Percentiles rank a stretch among this genome's conserved stretches.
Evolutionary conservation across 345 rosid species (phyloP).

Genomic region (Limnanthes douglasii): DNA sequence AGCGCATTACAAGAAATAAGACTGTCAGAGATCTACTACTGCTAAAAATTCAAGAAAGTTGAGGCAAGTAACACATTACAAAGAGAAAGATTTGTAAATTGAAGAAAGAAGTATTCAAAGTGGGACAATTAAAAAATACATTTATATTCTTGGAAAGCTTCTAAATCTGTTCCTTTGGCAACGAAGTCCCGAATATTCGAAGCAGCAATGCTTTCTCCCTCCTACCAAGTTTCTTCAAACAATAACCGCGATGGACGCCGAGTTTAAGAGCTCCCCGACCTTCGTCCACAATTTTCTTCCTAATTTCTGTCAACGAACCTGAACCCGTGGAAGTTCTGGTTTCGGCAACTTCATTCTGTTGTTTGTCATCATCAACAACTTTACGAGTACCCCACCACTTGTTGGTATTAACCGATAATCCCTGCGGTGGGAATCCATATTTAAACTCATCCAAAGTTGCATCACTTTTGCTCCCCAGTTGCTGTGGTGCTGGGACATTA

Average conservation of each 20-base stretch:
- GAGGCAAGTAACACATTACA: no score
- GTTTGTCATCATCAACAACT: slow-evolving; percentile 7
- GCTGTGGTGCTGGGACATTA: slow-evolving; percentile 12
- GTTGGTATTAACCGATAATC: slow-evolving; percentile 29
- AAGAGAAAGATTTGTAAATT: no score
- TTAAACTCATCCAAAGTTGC: slow-evolving; percentile 46
- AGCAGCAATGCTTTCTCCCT: slow-evolving; percentile 26
- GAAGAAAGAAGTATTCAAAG: no score
- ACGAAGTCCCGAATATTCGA: slow-evolving; percentile 33
- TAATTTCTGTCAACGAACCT: slow-evolving; percentile 21
- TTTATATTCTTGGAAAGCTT: slow-evolving; percentile 7
- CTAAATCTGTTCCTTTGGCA: slow-evolving; percentile 28
- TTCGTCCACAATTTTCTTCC: slow-evolving; percentile 30
- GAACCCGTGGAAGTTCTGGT: slow-evolving; percentile 10
- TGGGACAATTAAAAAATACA: no score
- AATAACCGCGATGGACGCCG: slow-evolving; percentile 19
- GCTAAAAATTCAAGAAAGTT: no score
- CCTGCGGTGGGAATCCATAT: slow-evolving; percentile 51
- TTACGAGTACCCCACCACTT: slow-evolving; percentile 55
- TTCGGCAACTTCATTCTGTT: slow-evolving; percentile 12
- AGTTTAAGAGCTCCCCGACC: slow-evolving; percentile 34
- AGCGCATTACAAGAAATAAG: no score
- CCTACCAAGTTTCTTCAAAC: slow-evolving; percentile 19
- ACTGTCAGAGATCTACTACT: no score
- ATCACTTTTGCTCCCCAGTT: slow-evolving; percentile 20